phyloP scores from a whole-genome alignment of 192 early-diverging fungal species.

The Rhizoclosmatium sp. region DNA sequence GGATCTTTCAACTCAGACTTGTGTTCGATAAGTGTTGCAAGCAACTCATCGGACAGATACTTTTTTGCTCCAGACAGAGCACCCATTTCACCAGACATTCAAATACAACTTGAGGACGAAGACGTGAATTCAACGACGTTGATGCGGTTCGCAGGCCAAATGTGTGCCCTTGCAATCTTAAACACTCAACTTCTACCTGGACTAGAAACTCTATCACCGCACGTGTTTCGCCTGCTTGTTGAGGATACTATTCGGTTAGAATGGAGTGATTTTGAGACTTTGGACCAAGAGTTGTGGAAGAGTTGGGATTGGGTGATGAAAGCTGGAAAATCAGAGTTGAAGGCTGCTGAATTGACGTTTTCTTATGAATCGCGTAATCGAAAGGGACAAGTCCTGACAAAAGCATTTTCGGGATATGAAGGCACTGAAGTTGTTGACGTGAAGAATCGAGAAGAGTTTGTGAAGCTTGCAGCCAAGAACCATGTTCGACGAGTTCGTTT shows the following conservation, averaged over 20 bases:
- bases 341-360: neutral
- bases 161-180: conserved; percentile 18
- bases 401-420: conserved; percentile 8
- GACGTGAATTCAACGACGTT: neutral
- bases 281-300: conserved; percentile 15
- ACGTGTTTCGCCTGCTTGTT: conserved; percentile 12
- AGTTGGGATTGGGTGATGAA: conserved; percentile 25
- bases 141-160: conserved; percentile 19
- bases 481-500: neutral
- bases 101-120: neutral
- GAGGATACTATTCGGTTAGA: conserved; percentile 17
- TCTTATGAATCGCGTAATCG: neutral
- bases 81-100: neutral
- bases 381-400: neutral
- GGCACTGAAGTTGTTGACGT: neutral
- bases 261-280: conserved; percentile 27
- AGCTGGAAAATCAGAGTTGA: neutral
- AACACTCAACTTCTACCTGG: conserved; percentile 13
- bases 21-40: neutral
- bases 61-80: conserved; percentile 16
- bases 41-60: neutral
- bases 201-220: conserved; percentile 18
- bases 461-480: neutral
- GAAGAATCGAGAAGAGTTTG: conserved; percentile 27
- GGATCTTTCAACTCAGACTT: neutral